These are phyloP conservation scores for Stromatinia cepivora DNA, from an alignment of 2,329 filamentous ascomycete genomes.

Conservation along the genomic window DNA sequence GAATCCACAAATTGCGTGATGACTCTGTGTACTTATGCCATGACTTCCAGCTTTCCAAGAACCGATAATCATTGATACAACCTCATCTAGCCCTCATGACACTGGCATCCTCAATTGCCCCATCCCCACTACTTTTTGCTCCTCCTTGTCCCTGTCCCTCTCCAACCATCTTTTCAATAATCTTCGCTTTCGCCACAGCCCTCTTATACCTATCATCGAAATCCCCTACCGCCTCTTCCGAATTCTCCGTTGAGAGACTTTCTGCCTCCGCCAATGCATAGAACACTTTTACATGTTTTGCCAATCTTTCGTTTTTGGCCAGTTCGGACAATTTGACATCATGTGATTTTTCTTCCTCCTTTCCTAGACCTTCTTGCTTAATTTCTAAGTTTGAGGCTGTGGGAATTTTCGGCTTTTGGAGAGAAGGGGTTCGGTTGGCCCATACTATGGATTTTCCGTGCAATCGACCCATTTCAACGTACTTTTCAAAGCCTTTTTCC, in stretches of 20 bases:
- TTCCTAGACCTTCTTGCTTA: not conserved
- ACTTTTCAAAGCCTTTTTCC: slow-evolving; percentile 93
- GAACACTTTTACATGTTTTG: slow-evolving; percentile 74
- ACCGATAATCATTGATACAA: not conserved
- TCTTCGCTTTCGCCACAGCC: slow-evolving; percentile 78
- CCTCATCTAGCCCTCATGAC: slow-evolving; percentile 30
- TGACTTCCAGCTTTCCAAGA: not conserved
- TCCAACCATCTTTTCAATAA: slow-evolving; percentile 72
- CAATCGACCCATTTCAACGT: slow-evolving; percentile 73
- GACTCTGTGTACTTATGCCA: not conserved
- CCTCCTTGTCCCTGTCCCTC: slow-evolving; percentile 39
- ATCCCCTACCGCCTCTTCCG: slow-evolving; percentile 84
- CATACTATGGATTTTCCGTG: slow-evolving; percentile 82
- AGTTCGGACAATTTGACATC: slow-evolving; percentile 42
- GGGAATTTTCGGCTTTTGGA: slow-evolving; percentile 5
- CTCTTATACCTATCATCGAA: slow-evolving; percentile 87
- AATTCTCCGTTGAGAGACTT: slow-evolving; percentile 77
- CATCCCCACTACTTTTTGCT: slow-evolving; percentile 37
- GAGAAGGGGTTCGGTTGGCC: slow-evolving; percentile 64
- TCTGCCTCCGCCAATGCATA: slow-evolving; percentile 77
- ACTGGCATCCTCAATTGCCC: slow-evolving; percentile 51
- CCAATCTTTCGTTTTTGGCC: slow-evolving; percentile 62
- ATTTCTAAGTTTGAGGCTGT: not conserved
- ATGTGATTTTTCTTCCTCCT: not conserved
- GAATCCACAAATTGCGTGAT: not conserved